These are phyloP conservation scores for Eimeria brunetti DNA, from an alignment of 169 alveolate genomes.

Conservation along the genomic window DNA sequence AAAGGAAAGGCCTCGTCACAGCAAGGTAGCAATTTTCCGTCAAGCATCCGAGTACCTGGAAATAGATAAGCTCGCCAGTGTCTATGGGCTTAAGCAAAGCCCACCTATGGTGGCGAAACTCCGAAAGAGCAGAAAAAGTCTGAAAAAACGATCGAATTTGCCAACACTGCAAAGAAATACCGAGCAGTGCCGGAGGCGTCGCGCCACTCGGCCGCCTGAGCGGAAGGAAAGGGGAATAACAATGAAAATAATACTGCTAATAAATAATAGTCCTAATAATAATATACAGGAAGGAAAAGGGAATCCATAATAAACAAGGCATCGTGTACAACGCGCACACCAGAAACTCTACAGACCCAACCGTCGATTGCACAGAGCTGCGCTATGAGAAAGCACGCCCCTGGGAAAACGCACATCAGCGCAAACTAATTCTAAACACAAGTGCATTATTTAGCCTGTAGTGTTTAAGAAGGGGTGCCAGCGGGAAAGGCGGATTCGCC, in stretches of 20 bases:
- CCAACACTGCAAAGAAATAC: background rate
- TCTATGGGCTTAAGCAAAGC: background rate
- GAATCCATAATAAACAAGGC: too few species aligned
- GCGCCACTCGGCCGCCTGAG: background rate
- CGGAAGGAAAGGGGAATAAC: background rate
- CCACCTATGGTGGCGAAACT: background rate
- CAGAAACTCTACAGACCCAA: background rate
- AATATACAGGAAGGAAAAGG: background rate
- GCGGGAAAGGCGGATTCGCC: background rate
- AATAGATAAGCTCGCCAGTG: background rate
- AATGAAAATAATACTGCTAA: too few species aligned
- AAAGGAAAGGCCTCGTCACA: background rate
- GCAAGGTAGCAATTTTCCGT: background rate
- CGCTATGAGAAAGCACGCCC: background rate
- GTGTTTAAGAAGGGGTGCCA: background rate
- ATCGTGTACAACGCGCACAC: background rate
- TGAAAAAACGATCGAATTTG: background rate
- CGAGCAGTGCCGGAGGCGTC: background rate
- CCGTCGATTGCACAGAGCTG: background rate
- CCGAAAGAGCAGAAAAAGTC: background rate
- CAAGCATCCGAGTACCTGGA: background rate
- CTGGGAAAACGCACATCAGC: background rate
- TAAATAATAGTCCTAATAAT: too few species aligned
- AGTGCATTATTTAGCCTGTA: background rate
- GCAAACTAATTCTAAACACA: background rate